Evolutionary conservation across 306 rosid species (phyloP).

Genomic region (Herpetospermum pedunculosum): DNA sequence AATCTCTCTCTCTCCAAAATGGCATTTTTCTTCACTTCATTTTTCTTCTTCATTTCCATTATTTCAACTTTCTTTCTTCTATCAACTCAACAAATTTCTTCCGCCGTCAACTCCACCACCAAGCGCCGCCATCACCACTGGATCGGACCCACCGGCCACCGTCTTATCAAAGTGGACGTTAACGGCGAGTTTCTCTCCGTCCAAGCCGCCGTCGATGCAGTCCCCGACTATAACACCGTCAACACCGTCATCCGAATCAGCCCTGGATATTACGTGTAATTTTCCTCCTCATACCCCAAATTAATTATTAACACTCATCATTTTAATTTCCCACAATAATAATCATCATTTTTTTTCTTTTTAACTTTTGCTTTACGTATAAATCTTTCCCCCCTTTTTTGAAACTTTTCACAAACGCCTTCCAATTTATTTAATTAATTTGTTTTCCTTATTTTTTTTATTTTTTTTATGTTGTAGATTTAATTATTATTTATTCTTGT

Average conservation of each 20-base stretch:
- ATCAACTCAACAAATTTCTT: background rate
- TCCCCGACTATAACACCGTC: slow-evolving; percentile 44
- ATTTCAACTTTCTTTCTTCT: background rate
- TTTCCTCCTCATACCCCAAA: background rate
- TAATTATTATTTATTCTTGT: no score
- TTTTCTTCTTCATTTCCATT: background rate
- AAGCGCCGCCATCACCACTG: slow-evolving; percentile 24
- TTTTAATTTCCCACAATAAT: background rate
- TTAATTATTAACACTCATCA: background rate
- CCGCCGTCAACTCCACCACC: slow-evolving; percentile 13
- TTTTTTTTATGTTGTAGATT: no score
- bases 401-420: background rate
- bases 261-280: slow-evolving; percentile 67
- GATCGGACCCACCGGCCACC: slow-evolving; percentile 60
- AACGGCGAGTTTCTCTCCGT: slow-evolving; percentile 50
- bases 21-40: background rate
- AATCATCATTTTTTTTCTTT: background rate
- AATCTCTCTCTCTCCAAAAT: background rate
- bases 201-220: slow-evolving; percentile 64
- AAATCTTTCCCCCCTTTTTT: background rate
- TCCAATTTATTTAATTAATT: no score
- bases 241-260: slow-evolving; percentile 47
- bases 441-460: no score
- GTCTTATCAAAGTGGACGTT: slow-evolving; percentile 38
- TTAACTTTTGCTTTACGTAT: background rate